These are phyloP conservation scores for Pythium apleroticum DNA, from an alignment of 352 stramenopile species.

Conservation along the genomic window DNA sequence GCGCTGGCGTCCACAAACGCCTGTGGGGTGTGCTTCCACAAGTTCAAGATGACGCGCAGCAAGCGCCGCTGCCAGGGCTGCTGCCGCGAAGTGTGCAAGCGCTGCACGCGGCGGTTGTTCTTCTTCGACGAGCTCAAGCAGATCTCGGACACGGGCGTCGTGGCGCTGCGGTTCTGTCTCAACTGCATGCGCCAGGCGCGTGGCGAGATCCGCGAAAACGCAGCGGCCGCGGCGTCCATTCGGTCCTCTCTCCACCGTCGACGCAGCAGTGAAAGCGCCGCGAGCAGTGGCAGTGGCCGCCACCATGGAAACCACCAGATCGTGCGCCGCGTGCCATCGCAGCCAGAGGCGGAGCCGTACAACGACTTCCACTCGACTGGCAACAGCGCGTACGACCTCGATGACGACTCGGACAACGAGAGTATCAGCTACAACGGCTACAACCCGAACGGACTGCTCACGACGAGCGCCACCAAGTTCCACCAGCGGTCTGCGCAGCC, in stretches of 20 bases:
- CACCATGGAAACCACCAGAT: slow-evolving; percentile 6
- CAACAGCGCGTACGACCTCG: slow-evolving; percentile 8
- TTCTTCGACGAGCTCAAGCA: slow-evolving; percentile 35
- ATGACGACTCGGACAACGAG: slow-evolving; percentile 25
- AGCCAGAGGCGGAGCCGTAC: slow-evolving; percentile 10
- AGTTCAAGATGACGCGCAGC: slow-evolving; percentile 33
- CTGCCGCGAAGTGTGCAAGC: slow-evolving; percentile 31
- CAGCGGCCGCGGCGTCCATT: not conserved
- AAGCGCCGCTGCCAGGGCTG: slow-evolving; percentile 33
- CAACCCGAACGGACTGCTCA: slow-evolving; percentile 10
- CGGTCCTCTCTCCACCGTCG: slow-evolving; percentile 9
- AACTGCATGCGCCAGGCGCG: slow-evolving; percentile 34
- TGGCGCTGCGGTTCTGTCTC: slow-evolving; percentile 33
- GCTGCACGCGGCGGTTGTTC: slow-evolving; percentile 28
- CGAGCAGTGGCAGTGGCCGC: not conserved
- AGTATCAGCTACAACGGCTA: slow-evolving; percentile 16
- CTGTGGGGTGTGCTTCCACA: slow-evolving; percentile 37
- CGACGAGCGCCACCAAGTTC: slow-evolving; percentile 2
- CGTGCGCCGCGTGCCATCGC: slow-evolving; percentile 16
- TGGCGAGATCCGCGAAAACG: slow-evolving; percentile 16
- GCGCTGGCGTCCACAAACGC: slow-evolving; percentile 14
- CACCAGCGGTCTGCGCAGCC: not conserved
- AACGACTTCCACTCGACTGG: slow-evolving; percentile 10
- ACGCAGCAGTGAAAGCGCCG: slow-evolving; percentile 13
- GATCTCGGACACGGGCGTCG: slow-evolving; percentile 27